Evolutionary conservation across 495 filamentous ascomycete species (phyloP), one percentile per base, ranked within the genome.

Genomic region (Platismatia glauca): DNA sequence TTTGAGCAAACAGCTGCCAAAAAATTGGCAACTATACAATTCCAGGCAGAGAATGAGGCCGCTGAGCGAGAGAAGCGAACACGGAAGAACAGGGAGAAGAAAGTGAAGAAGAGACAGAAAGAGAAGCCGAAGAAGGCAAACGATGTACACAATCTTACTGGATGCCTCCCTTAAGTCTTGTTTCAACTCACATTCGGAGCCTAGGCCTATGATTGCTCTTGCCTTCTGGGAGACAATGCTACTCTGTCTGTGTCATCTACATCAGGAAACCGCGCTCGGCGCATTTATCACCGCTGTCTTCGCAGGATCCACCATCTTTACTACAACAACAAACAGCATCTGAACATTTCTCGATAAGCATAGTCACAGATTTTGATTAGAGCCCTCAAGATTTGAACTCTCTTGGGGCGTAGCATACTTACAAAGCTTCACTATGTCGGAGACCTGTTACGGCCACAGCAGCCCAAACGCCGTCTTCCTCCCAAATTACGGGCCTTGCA

Each of bases 71-170:
- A 65, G 59, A 69, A 68, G 56, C 29, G 65, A 41, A 68, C 34
- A 9, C 59, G 59, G 33, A 65, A 55, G 37, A 69, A 69, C 20
- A 35, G 67, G 13, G 67, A 69, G 37, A 69, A 67, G 57, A 68
- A 69, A 24, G 18, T 68, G 12, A 69, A 69, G 59, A 60, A 53
- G 59, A 64, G 62, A 46, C 60, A 68, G 43, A 69, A 68, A 43
- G 61, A 63, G 8, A 63, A 62, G 39, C 41, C 37, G 27, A 41
- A 52, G 38, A 64, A 66, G 46, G 27, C 33, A 3, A 37, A 43
- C 13, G 41, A 35, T 8, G 48, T 20, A 22, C 9, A 56, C 15
- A 39, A 39, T 8, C 18, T 22, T 31, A 4, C 50, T 3, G 44
- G 27, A 41, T 8, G 3, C n/a, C n/a, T n/a, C n/a, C n/a, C n/a